phyloP scores from a whole-genome alignment of 2,329 filamentous ascomycete species.

The Hirsutella minnesotensis region DNA sequence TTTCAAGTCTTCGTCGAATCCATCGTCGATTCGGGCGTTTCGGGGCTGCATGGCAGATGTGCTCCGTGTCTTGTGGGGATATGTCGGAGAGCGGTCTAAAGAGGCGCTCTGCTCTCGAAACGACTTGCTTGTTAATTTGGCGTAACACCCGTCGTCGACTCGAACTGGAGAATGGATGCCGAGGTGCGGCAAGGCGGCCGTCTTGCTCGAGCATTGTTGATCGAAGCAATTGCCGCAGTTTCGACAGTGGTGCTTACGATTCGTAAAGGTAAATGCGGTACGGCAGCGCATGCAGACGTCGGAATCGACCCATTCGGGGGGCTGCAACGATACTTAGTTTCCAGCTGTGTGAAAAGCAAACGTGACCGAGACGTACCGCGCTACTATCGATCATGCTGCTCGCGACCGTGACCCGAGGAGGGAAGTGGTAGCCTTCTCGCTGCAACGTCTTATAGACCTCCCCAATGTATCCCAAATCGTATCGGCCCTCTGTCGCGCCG shows the following conservation, averaged over 20 bases:
- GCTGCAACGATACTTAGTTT: constrained; percentile 34
- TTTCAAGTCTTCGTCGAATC: constrained; percentile 91
- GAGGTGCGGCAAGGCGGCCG: constrained; percentile 76
- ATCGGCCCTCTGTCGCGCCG: constrained; percentile 71
- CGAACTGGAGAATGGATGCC: constrained; percentile 85
- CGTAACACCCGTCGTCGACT: constrained; percentile 92
- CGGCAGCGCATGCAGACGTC: constrained; percentile 98
- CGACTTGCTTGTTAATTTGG: constrained; percentile 68
- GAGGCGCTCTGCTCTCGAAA: constrained; percentile 27
- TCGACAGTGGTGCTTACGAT: constrained; percentile 94
- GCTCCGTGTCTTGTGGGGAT: constrained; percentile 52
- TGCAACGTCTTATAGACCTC: constrained; percentile 79
- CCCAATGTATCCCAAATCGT: constrained; percentile 73
- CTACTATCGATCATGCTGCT: constrained; percentile 97
- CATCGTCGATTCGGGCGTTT: constrained; percentile 75
- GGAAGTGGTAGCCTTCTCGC: constrained; percentile 78
- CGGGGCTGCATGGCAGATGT: constrained; percentile 74
- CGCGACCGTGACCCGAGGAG: constrained; percentile 74
- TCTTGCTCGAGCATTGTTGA: constrained; percentile 85
- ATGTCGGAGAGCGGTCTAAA: constrained; percentile 35
- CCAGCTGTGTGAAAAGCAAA: too few species aligned
- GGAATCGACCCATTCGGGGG: constrained; percentile 94
- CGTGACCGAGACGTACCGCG: constrained; percentile 54
- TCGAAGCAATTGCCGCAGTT: constrained; percentile 98
- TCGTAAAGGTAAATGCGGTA: constrained; percentile 92